phyloP scores from a whole-genome alignment of 2,329 filamentous ascomycete species.

The Camillea tinctor region DNA sequence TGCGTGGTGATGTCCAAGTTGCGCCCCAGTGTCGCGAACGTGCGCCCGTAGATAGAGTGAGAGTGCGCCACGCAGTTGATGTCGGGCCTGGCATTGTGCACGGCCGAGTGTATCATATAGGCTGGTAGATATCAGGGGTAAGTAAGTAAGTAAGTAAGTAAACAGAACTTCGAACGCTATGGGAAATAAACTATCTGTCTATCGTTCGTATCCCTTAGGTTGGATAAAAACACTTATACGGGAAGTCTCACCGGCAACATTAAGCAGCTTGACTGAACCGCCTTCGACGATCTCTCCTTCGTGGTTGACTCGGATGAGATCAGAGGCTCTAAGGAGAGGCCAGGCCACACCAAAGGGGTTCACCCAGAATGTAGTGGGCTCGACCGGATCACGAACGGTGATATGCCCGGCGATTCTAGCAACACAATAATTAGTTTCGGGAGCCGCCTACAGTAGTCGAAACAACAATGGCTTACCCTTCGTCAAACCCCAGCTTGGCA shows the following conservation, averaged over 20 bases:
- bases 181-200: neutral
- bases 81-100: constrained; percentile 55
- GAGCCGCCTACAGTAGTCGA: neutral
- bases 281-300: constrained; percentile 63
- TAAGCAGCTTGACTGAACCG: constrained; percentile 41
- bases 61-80: constrained; percentile 54
- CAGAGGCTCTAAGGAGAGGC: constrained; percentile 60
- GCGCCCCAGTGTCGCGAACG: constrained; percentile 62
- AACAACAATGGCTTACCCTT: constrained; percentile 39
- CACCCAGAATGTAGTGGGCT: constrained; percentile 62
- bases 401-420: constrained; percentile 60
- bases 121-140: constrained; percentile 14
- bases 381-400: constrained; percentile 58
- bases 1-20: constrained; percentile 65
- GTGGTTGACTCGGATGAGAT: constrained; percentile 66
- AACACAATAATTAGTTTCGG: neutral
- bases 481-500: constrained; percentile 55
- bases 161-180: neutral
- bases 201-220: neutral
- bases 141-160: no score
- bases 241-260: constrained; percentile 26
- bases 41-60: constrained; percentile 52
- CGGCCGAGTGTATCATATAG: constrained; percentile 51
- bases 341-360: constrained; percentile 66
- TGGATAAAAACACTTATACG: neutral